Percentiles rank a stretch among this genome's conserved stretches.
Evolutionary conservation across 2,329 filamentous ascomycete species (phyloP).

Genomic region (Arthrobotrys megalospora): DNA sequence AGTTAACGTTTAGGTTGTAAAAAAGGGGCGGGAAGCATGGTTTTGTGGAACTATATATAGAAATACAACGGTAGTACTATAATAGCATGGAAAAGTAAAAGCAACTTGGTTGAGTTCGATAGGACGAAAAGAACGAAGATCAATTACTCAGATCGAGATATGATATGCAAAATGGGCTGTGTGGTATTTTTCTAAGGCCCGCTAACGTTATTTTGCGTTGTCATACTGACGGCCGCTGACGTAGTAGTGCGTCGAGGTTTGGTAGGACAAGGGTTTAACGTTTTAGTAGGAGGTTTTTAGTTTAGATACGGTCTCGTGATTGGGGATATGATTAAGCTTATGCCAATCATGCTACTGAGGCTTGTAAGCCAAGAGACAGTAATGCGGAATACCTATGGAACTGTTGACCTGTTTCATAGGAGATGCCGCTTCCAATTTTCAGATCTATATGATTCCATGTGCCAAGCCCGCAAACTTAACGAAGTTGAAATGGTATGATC

Average conservation of each 20-base stretch:
- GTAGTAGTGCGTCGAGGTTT: constrained; percentile 6
- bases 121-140: constrained; percentile 22
- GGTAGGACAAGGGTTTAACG: neutral
- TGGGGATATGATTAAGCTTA: no score
- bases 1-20: neutral
- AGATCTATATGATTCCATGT: no score
- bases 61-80: constrained; percentile 35
- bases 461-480: no score
- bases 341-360: no score
- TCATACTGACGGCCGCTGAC: constrained; percentile 54
- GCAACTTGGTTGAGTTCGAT: neutral
- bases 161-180: constrained; percentile 31
- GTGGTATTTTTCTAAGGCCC: constrained; percentile 16
- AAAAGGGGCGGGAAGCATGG: neutral
- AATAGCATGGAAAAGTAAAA: constrained; percentile 3
- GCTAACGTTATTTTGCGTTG: constrained; percentile 60
- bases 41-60: constrained; percentile 48
- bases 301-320: no score
- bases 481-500: neutral
- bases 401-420: no score
- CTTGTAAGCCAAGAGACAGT: no score
- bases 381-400: no score
- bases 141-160: constrained; percentile 7
- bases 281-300: neutral
- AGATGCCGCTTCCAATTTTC: no score